Percentiles rank a stretch among this genome's conserved stretches.
phyloP scores from a whole-genome alignment of 208 protist genomes.

The Crithidia thermophila region DNA sequence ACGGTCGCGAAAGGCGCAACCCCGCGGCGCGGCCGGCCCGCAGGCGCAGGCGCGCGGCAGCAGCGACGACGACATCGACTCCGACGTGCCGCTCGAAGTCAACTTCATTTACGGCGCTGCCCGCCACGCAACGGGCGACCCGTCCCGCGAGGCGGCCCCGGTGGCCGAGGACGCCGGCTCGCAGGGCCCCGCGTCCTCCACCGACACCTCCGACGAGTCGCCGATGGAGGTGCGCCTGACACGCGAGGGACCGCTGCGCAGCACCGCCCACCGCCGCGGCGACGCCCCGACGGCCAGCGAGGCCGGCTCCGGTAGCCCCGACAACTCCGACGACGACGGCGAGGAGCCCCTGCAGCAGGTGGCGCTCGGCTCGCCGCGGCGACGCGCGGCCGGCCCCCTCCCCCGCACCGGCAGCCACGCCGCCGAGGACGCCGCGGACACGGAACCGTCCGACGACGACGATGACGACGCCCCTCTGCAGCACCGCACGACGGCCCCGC shows the following conservation, averaged over 20 bases:
- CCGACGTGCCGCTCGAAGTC: constrained; percentile 21
- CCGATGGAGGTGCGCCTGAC: constrained; percentile 5
- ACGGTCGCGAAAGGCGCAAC: constrained; percentile 9
- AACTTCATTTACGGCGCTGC: constrained; percentile 12
- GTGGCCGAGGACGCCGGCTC: constrained; percentile 2
- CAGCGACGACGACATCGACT: constrained; percentile 17
- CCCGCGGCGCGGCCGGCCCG: background rate
- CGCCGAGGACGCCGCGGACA: constrained; percentile 6
- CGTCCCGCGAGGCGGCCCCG: background rate
- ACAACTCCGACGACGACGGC: background rate
- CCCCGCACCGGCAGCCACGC: background rate
- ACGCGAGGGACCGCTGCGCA: background rate
- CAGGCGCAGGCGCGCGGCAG: background rate
- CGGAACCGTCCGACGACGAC: background rate
- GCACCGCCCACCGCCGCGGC: background rate
- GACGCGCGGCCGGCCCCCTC: background rate
- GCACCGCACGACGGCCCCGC: background rate
- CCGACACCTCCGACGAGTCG: constrained; percentile 7
- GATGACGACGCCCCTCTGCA: background rate
- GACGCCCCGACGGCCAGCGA: background rate
- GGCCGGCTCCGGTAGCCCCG: background rate
- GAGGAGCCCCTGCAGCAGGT: background rate
- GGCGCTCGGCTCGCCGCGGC: background rate
- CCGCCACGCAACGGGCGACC: constrained; percentile 18
- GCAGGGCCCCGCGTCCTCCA: background rate